phyloP scores from a whole-genome alignment of 2,329 filamentous ascomycete species.

The Scedosporium apiospermum region DNA sequence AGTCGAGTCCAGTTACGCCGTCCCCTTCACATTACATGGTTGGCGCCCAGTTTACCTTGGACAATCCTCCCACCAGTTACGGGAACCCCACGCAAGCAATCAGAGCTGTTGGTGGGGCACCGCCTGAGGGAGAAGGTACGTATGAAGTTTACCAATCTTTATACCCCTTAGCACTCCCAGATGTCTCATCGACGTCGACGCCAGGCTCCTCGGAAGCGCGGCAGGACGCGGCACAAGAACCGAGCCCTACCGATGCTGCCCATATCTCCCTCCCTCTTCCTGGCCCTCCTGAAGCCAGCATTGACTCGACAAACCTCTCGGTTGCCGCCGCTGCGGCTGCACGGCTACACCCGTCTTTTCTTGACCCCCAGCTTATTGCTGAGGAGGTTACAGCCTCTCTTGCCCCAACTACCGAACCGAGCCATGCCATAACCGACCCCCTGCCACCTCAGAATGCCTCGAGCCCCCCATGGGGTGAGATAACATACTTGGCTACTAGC shows the following conservation, averaged over 20 bases:
- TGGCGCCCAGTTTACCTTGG: slow-evolving; percentile 33
- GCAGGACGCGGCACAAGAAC: neutral
- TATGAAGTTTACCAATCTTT: neutral
- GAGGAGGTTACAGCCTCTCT: slow-evolving; percentile 18
- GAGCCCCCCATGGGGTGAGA: slow-evolving; percentile 42
- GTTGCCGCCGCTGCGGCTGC: slow-evolving; percentile 48
- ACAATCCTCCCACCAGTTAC: slow-evolving; percentile 43
- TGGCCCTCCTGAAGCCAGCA: neutral
- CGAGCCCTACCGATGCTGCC: neutral
- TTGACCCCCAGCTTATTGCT: slow-evolving; percentile 38
- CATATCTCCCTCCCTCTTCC: neutral
- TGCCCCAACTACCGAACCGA: slow-evolving; percentile 16
- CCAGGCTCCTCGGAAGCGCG: neutral
- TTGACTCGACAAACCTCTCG: slow-evolving; percentile 40
- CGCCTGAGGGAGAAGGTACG: slow-evolving; percentile 28
- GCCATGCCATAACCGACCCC: slow-evolving; percentile 15
- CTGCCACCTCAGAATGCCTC: slow-evolving; percentile 11
- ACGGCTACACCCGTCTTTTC: slow-evolving; percentile 42
- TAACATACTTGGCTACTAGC: slow-evolving; percentile 35
- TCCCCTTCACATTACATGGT: slow-evolving; percentile 3
- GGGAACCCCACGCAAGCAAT: slow-evolving; percentile 20
- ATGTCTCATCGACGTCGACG: neutral
- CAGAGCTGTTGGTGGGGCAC: neutral
- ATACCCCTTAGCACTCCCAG: neutral
- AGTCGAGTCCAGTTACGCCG: slow-evolving; percentile 1